These are phyloP conservation scores for Rhodomyrtus psidioides DNA, from an alignment of 441 rosid species.

Conservation along the genomic window DNA sequence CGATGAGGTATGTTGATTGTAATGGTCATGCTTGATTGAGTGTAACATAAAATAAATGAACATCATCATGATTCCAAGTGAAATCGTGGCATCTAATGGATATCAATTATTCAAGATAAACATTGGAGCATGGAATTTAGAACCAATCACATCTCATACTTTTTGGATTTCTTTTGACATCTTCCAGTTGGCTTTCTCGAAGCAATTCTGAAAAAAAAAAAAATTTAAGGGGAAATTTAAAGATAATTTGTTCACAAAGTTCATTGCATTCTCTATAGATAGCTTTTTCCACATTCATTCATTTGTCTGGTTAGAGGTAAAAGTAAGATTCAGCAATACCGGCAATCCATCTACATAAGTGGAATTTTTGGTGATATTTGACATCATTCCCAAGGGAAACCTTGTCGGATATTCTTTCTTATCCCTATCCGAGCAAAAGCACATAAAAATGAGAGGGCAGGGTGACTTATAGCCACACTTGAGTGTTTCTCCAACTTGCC, in stretches of 20 bases:
- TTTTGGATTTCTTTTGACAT: background rate
- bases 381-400: background rate
- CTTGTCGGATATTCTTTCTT: background rate
- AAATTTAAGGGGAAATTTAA: background rate
- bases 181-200: background rate
- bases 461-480: background rate
- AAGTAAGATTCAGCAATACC: background rate
- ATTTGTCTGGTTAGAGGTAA: background rate
- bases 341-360: background rate
- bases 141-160: slow-evolving; percentile 5
- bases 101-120: slow-evolving; percentile 6
- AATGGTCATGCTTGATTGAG: background rate
- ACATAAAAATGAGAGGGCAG: background rate
- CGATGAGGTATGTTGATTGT: slow-evolving; percentile 6
- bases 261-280: background rate
- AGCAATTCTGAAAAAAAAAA: background rate
- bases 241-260: background rate
- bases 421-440: background rate
- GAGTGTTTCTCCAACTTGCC: background rate
- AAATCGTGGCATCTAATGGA: slow-evolving; percentile 16
- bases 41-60: background rate
- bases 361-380: background rate
- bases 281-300: background rate
- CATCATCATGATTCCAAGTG: slow-evolving; percentile 7
- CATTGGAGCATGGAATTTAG: background rate